Conservation (phyloP, 768 basidiomycete genomes). For the Lactarius akahatsu region DNA sequence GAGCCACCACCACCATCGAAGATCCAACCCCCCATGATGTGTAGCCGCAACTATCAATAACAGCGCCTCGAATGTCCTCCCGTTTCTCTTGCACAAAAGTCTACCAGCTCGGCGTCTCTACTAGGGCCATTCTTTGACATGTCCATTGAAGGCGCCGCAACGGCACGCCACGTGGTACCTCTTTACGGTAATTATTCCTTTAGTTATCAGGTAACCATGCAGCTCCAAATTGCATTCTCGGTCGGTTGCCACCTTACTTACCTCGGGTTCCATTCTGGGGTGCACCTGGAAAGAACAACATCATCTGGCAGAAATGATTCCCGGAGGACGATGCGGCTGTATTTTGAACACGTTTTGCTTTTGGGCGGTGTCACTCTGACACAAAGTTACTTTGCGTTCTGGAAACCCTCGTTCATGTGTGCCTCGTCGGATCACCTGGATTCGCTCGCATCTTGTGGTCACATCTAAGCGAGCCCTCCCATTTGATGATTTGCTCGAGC, state of each 20-base stretch:
- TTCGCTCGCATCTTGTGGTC: not conserved
- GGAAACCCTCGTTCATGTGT: not conserved
- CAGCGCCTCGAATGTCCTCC: too few species aligned
- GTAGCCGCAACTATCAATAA: not conserved
- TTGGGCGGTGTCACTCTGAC: not conserved
- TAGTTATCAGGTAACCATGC: constrained; percentile 2
- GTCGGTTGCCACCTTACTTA: not conserved
- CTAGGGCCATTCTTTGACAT: not conserved
- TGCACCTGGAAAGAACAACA: not conserved
- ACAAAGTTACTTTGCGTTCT: not conserved
- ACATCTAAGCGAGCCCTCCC: not conserved
- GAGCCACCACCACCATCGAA: constrained; percentile 1
- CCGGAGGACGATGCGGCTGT: not conserved
- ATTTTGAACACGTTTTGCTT: not conserved
- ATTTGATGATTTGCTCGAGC: not conserved
- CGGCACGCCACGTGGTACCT: not conserved
- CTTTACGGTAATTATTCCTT: not conserved
- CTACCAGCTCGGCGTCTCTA: not conserved
- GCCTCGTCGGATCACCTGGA: not conserved
- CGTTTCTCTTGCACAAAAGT: not conserved
- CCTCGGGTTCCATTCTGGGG: not conserved
- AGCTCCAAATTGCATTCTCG: not conserved
- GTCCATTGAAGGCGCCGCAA: not conserved
- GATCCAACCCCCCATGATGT: not conserved
- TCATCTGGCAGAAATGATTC: not conserved